These are phyloP conservation scores for Penicillium goetzii DNA, from an alignment of 495 filamentous ascomycete genomes.

Conservation along the genomic window DNA sequence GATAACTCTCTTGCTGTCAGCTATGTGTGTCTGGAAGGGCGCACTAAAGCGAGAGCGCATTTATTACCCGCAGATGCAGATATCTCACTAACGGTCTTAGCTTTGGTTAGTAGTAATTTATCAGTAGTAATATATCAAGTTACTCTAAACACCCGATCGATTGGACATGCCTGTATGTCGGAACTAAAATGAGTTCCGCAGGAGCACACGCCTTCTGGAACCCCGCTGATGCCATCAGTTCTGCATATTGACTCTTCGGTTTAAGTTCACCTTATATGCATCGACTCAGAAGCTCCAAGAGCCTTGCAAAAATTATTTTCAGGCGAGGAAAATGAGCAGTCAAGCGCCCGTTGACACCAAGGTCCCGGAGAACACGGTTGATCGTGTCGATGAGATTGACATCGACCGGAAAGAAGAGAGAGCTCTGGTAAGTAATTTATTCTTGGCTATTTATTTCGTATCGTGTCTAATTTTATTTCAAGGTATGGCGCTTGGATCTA, in stretches of 20 bases:
- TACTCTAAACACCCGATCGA: background rate
- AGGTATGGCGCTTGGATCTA: background rate
- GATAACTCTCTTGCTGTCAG: background rate
- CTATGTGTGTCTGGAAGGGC: background rate
- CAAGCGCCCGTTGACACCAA: background rate
- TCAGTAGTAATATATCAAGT: background rate
- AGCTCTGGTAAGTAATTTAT: background rate
- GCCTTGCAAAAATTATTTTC: background rate
- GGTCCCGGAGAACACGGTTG: background rate
- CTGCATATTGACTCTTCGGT: background rate
- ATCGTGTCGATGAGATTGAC: background rate
- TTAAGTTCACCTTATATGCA: background rate
- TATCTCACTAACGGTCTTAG: background rate
- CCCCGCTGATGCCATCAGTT: slow-evolving; percentile 2
- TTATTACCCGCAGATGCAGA: background rate
- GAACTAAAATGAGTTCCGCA: background rate
- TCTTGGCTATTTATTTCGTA: no score
- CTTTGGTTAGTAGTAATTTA: no score
- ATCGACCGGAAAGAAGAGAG: background rate
- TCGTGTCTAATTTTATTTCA: background rate
- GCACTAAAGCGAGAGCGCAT: background rate
- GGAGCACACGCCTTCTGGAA: background rate
- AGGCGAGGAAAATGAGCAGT: background rate
- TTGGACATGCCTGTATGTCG: background rate
- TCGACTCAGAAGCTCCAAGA: background rate